Conservation (phyloP, 306 rosid species). For the Sesbania bispinosa region DNA sequence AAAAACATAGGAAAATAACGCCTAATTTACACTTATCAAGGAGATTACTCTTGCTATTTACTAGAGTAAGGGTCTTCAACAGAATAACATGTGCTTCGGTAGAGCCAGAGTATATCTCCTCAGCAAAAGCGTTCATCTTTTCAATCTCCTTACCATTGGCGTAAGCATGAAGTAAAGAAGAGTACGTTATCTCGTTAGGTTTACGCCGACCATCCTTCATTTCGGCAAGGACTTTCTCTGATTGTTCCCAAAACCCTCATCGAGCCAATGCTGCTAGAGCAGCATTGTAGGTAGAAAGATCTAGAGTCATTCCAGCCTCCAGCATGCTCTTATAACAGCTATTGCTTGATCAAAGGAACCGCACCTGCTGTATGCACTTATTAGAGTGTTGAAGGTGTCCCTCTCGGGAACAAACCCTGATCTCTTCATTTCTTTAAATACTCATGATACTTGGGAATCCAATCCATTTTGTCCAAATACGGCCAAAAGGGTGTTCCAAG, state of each 20-base stretch:
- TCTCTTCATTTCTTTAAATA: constrained; percentile 88
- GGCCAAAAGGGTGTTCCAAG: constrained; percentile 91
- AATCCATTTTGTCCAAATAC: constrained; percentile 91
- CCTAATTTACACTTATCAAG: too few species aligned
- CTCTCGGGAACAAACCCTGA: constrained; percentile 94
- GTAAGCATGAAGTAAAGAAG: constrained; percentile 89
- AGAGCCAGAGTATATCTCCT: constrained; percentile 64
- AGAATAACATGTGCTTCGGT: constrained; percentile 67
- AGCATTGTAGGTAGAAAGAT: constrained; percentile 84
- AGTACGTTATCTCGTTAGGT: constrained; percentile 79
- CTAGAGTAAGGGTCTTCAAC: constrained; percentile 85
- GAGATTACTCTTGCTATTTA: constrained; percentile 81
- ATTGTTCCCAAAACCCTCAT: constrained; percentile 88
- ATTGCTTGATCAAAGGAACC: constrained; percentile 85
- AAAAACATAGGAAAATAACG: too few species aligned
- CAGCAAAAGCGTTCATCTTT: constrained; percentile 63
- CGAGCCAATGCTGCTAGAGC: constrained; percentile 91
- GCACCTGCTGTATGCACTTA: constrained; percentile 89
- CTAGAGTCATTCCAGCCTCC: constrained; percentile 83
- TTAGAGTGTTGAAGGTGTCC: constrained; percentile 83
- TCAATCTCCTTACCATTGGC: constrained; percentile 81
- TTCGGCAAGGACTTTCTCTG: constrained; percentile 80
- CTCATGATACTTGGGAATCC: constrained; percentile 78
- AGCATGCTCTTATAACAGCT: constrained; percentile 75
- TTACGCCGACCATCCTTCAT: constrained; percentile 72